Conservation (phyloP, 306 rosid genomes). For the Canavalia ensiformis region DNA sequence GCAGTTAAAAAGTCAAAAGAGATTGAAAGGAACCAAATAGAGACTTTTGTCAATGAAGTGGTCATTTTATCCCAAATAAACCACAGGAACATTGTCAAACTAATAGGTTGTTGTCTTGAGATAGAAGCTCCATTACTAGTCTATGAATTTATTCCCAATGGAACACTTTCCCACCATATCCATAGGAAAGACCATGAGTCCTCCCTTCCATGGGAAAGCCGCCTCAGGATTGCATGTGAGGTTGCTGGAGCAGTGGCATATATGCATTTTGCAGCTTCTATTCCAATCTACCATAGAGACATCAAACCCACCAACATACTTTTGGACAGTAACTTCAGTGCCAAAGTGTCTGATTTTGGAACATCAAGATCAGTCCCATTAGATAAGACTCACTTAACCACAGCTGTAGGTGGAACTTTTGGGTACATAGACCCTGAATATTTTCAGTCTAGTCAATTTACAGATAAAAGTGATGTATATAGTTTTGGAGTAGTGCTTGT, state of each 20-base stretch:
- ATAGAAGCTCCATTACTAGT: conserved; percentile 65
- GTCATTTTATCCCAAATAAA: conserved; percentile 64
- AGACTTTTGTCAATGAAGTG: conserved; percentile 60
- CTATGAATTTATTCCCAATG: conserved; percentile 68
- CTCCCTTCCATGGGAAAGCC: conserved; percentile 56
- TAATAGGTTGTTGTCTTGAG: conserved; percentile 70
- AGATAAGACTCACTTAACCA: conserved; percentile 72
- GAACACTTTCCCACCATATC: conserved; percentile 62
- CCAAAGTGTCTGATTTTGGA: conserved; percentile 63
- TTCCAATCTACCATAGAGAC: conserved; percentile 71
- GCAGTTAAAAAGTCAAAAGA: conserved; percentile 57
- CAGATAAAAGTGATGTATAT: conserved; percentile 65
- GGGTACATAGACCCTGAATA: conserved; percentile 81
- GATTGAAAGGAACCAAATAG: conserved; percentile 51
- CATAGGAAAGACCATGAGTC: conserved; percentile 44
- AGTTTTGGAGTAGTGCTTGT: conserved; percentile 73
- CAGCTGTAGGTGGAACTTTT: conserved; percentile 66
- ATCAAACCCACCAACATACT: conserved; percentile 72
- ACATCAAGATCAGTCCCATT: conserved; percentile 66
- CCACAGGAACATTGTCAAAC: conserved; percentile 66
- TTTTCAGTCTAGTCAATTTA: conserved; percentile 62
- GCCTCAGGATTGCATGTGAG: conserved; percentile 67
- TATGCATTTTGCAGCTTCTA: conserved; percentile 71
- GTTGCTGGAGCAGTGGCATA: conserved; percentile 77
- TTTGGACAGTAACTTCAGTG: conserved; percentile 55